phyloP scores from a whole-genome alignment of 2,329 filamentous ascomycete species.

The Chaetoscypha palmicola region DNA sequence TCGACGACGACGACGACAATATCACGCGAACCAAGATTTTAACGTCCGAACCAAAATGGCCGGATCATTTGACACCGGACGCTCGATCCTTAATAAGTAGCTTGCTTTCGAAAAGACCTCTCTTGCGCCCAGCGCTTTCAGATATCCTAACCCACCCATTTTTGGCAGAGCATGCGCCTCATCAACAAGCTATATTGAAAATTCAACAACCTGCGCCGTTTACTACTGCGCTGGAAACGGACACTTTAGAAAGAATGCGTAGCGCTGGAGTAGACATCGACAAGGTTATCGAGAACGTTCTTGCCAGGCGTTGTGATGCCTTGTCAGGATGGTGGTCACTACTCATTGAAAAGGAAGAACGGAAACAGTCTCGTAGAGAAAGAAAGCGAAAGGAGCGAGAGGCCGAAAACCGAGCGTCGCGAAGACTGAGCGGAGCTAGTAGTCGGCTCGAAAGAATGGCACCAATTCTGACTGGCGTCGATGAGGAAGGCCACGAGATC shows the following conservation, averaged over 20 bases:
- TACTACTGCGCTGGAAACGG: slow-evolving; percentile 78
- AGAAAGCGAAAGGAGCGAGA: slow-evolving; percentile 81
- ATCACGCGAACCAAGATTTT: slow-evolving; percentile 81
- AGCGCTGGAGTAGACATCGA: slow-evolving; percentile 92
- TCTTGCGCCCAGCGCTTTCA: slow-evolving; percentile 71
- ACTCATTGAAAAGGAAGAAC: slow-evolving; percentile 86
- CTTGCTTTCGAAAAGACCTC: slow-evolving; percentile 83
- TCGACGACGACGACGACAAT: slow-evolving; percentile 91
- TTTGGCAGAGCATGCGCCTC: slow-evolving; percentile 75
- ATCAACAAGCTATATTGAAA: slow-evolving; percentile 84
- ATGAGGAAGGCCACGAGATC: slow-evolving; percentile 59
- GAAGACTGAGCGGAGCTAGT: slow-evolving; percentile 82
- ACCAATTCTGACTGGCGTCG: slow-evolving; percentile 68
- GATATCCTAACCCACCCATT: slow-evolving; percentile 88
- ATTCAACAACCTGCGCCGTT: slow-evolving; percentile 76
- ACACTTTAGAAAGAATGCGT: slow-evolving; percentile 86
- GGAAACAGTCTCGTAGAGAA: slow-evolving; percentile 74
- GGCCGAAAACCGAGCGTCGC: slow-evolving; percentile 67
- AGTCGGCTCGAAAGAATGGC: slow-evolving; percentile 77
- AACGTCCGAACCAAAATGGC: slow-evolving; percentile 77
- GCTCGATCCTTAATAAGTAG: slow-evolving; percentile 69
- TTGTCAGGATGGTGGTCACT: slow-evolving; percentile 95
- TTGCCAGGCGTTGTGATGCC: slow-evolving; percentile 82
- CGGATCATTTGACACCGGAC: slow-evolving; percentile 69
- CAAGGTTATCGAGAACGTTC: slow-evolving; percentile 85